Percentiles rank a stretch among this genome's conserved stretches.
These are phyloP conservation scores for Calonectria crousiana DNA, from an alignment of 2,329 filamentous ascomycete genomes.

Conservation along the genomic window DNA sequence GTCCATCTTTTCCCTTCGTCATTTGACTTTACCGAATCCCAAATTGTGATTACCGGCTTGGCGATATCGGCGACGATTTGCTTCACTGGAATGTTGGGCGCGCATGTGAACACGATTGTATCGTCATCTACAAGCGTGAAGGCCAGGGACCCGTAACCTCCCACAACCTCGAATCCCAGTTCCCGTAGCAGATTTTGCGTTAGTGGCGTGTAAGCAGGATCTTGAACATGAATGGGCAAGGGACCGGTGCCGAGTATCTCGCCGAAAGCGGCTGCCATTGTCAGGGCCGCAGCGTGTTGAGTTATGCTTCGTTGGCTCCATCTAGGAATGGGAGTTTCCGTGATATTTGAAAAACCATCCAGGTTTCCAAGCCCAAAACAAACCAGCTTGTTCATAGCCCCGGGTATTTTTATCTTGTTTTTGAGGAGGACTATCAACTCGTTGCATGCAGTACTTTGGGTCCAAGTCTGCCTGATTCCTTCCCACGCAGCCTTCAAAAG, in stretches of 20 bases:
- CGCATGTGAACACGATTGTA: slow-evolving; percentile 25
- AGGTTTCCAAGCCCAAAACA: slow-evolving; percentile 21
- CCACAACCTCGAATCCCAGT: slow-evolving; percentile 23
- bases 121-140: slow-evolving; percentile 34
- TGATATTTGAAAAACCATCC: background rate
- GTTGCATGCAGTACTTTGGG: background rate
- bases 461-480: background rate
- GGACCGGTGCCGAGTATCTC: background rate
- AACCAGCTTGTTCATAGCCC: background rate
- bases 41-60: slow-evolving; percentile 30
- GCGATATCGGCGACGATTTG: slow-evolving; percentile 38
- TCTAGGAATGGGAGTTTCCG: background rate
- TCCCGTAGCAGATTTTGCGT: slow-evolving; percentile 1
- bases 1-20: background rate
- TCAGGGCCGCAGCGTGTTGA: slow-evolving; percentile 15
- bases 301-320: background rate
- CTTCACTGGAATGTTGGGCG: slow-evolving; percentile 29
- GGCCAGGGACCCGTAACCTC: slow-evolving; percentile 16
- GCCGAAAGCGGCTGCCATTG: background rate
- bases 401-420: background rate
- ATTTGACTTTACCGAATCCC: background rate
- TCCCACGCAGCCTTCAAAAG: background rate
- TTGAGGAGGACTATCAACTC: background rate
- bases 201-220: slow-evolving; percentile 19
- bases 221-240: slow-evolving; percentile 14